phyloP scores from a whole-genome alignment of 1,284 basidiomycete species.

The Leccinum pseudoinsigne region DNA sequence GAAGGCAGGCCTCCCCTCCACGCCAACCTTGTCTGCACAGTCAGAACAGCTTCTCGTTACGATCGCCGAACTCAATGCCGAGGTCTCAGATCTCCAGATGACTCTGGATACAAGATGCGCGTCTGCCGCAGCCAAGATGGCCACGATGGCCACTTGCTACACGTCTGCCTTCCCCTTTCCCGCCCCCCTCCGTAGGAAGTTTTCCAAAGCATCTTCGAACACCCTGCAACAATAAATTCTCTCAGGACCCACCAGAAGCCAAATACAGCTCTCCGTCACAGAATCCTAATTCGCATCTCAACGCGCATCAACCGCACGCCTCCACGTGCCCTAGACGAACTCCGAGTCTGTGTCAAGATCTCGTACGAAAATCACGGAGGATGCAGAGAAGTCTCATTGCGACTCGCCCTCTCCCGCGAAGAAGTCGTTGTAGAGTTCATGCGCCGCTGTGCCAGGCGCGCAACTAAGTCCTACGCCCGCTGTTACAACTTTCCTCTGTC shows the following conservation, averaged over 20 bases:
- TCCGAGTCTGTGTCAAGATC: constrained; percentile 60
- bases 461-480: too few relatives aligned
- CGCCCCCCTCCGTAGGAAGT: constrained; percentile 55
- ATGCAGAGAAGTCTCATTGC: too few relatives aligned
- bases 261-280: constrained; percentile 41
- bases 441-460: too few relatives aligned
- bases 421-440: too few relatives aligned
- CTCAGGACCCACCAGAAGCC: constrained; percentile 47
- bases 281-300: constrained; percentile 48
- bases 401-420: too few relatives aligned
- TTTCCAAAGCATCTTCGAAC: constrained; percentile 79
- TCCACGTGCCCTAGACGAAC: constrained; percentile 70
- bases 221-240: constrained; percentile 66
- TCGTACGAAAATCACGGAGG: constrained; percentile 44
- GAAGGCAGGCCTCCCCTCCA: constrained; percentile 51
- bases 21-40: constrained; percentile 51
- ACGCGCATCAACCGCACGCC: constrained; percentile 44
- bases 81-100: constrained; percentile 44
- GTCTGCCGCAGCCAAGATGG: constrained; percentile 72
- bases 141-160: constrained; percentile 87
- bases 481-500: too few relatives aligned
- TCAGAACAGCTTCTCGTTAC: constrained; percentile 48
- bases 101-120: constrained; percentile 49
- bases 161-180: constrained; percentile 54
- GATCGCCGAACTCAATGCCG: constrained; percentile 44